phyloP scores from a whole-genome alignment of 2,329 filamentous ascomycete species.

The Herpotrichia juniperi region DNA sequence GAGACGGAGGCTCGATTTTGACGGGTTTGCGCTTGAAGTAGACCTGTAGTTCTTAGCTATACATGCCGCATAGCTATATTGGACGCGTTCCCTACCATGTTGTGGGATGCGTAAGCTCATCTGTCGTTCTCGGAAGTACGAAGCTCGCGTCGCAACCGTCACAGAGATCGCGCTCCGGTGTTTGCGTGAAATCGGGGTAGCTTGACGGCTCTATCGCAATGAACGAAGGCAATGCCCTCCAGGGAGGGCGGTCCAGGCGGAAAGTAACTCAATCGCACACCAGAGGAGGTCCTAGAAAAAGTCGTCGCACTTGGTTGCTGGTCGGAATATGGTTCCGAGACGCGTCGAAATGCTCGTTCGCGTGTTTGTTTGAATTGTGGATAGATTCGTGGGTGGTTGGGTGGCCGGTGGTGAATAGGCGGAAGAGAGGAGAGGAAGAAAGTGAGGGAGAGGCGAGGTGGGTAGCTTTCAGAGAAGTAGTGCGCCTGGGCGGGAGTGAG shows the following conservation, averaged over 20 bases:
- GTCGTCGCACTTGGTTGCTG: conserved; percentile 34
- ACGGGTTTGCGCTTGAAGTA: conserved; percentile 96
- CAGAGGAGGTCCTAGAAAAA: conserved; percentile 30
- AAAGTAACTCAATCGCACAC: conserved; percentile 24
- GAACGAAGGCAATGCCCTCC: conserved; percentile 16
- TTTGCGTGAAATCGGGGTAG: conserved; percentile 15
- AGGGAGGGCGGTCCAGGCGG: conserved; percentile 10
- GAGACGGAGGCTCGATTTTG: conserved; percentile 74
- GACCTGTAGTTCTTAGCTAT: conserved; percentile 65
- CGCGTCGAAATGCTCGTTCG: conserved; percentile 50
- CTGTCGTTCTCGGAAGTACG: conserved; percentile 29
- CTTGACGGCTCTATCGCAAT: conserved; percentile 1
- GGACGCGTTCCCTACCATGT: conserved; percentile 39
- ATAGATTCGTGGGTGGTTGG: conserved; percentile 34
- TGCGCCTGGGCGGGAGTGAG: not conserved
- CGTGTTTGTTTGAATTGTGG: conserved; percentile 45
- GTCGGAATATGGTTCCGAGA: conserved; percentile 42
- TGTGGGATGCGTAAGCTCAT: conserved; percentile 33
- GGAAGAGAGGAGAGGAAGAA: conserved; percentile 36
- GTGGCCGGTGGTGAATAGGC: conserved; percentile 35
- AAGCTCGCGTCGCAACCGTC: conserved; percentile 35
- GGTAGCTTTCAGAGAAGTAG: conserved; percentile 29
- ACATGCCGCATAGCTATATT: not conserved
- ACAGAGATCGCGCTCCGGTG: conserved; percentile 29
- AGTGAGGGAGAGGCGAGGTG: conserved; percentile 42